Conservation (phyloP, 768 basidiomycete species). For the Lanmaoa rubissima region DNA sequence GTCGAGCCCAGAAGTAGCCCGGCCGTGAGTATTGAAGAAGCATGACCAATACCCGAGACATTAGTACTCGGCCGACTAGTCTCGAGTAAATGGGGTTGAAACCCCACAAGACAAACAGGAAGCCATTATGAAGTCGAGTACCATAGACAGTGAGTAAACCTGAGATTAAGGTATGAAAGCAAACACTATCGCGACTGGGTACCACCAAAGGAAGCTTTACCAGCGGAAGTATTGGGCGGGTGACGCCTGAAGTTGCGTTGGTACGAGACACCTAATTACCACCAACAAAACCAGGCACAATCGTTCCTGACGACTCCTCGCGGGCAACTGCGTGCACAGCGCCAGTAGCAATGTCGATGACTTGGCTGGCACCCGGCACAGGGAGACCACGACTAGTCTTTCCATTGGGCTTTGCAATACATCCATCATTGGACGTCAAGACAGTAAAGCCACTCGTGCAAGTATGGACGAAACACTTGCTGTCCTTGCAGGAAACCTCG, state of each 20-base stretch:
- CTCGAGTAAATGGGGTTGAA: neutral
- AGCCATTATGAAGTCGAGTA: conserved; percentile 1
- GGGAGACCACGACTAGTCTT: neutral
- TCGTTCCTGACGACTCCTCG: too few relatives aligned
- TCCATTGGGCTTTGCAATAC: conserved; percentile 1
- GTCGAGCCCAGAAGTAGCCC: too few relatives aligned
- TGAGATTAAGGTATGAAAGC: neutral
- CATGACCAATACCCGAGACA: neutral
- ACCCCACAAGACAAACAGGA: neutral
- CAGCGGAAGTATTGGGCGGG: neutral
- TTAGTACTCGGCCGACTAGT: too few relatives aligned
- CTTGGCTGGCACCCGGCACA: neutral
- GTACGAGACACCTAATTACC: neutral
- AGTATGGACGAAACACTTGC: conserved; percentile 27
- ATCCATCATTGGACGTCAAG: conserved; percentile 9
- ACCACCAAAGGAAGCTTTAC: too few relatives aligned
- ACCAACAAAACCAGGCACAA: neutral
- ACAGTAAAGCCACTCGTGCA: conserved; percentile 25
- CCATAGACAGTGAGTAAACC: neutral
- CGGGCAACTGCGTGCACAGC: too few relatives aligned
- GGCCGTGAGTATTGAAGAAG: neutral
- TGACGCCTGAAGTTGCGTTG: neutral
- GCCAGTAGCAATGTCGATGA: too few relatives aligned
- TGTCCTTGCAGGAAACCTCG: conserved; percentile 27
- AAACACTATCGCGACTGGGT: neutral